These are phyloP conservation scores for Aspergillus uvarum DNA, from an alignment of 2,329 filamentous ascomycete genomes.

Conservation along the genomic window DNA sequence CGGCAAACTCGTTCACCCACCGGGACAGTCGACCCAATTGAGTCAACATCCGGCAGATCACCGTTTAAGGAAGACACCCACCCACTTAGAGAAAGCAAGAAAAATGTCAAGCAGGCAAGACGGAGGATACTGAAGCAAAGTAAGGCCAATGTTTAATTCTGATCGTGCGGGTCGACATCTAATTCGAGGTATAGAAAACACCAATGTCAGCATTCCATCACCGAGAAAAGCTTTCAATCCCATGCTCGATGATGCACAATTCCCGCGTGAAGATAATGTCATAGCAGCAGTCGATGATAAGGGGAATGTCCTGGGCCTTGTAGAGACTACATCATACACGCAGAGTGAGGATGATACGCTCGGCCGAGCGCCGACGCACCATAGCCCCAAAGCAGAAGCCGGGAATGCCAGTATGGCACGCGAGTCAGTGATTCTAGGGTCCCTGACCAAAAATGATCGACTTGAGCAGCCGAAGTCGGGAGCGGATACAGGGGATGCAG, in stretches of 20 bases:
- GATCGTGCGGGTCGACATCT: slow-evolving; percentile 7
- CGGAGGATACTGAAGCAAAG: slow-evolving; percentile 45
- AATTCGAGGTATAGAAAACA: slow-evolving; percentile 43
- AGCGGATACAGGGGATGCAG: not conserved
- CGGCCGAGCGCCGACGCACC: not conserved
- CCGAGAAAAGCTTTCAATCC: slow-evolving; percentile 24
- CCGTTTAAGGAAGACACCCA: slow-evolving; percentile 19
- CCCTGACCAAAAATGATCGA: not conserved
- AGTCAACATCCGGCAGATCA: slow-evolving; percentile 9
- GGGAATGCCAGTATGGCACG: not conserved
- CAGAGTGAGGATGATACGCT: not conserved
- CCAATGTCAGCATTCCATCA: slow-evolving; percentile 48
- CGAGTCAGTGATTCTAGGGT: not conserved
- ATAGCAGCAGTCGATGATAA: not conserved
- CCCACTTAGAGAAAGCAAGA: slow-evolving; percentile 16
- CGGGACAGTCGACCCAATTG: slow-evolving; percentile 11
- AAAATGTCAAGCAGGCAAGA: slow-evolving; percentile 18
- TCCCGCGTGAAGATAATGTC: not conserved
- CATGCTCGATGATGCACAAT: not conserved
- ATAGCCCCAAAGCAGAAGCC: not conserved
- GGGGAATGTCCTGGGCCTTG: not conserved
- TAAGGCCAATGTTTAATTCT: slow-evolving; percentile 28
- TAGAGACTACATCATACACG: not conserved
- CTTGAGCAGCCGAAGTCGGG: not conserved
- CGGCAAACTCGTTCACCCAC: slow-evolving; percentile 25